Conservation (phyloP, 2,329 filamentous ascomycete genomes). For the Pseudogymnoascus verrucosus region DNA sequence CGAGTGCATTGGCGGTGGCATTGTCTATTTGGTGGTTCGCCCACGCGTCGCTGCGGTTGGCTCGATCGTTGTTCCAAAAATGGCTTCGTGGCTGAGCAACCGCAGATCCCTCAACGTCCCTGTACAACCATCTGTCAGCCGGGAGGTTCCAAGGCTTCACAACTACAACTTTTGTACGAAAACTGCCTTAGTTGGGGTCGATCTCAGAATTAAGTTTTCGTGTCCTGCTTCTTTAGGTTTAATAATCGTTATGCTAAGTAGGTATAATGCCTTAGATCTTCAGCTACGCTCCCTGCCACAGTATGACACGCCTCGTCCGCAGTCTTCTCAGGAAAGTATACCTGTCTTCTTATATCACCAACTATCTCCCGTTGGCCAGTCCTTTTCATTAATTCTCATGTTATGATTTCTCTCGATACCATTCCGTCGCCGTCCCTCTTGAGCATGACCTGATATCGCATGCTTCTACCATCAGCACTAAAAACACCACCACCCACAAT, state of each 20-base stretch:
- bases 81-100: background rate
- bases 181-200: background rate
- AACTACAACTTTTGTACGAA: background rate
- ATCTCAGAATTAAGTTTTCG: background rate
- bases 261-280: background rate
- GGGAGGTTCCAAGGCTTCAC: background rate
- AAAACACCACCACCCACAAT: background rate
- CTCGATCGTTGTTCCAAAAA: background rate
- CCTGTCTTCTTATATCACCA: background rate
- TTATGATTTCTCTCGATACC: background rate
- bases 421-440: background rate
- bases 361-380: background rate
- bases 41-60: background rate
- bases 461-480: background rate
- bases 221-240: conserved; percentile 1
- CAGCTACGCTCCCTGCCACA: background rate
- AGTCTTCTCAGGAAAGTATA: background rate
- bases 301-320: background rate
- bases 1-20: background rate
- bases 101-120: background rate
- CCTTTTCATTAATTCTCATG: background rate
- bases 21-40: background rate
- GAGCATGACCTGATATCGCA: background rate
- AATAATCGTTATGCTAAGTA: background rate
- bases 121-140: background rate